These are phyloP conservation scores for Carpinus viminea DNA, from an alignment of 306 rosid genomes.

Conservation along the genomic window DNA sequence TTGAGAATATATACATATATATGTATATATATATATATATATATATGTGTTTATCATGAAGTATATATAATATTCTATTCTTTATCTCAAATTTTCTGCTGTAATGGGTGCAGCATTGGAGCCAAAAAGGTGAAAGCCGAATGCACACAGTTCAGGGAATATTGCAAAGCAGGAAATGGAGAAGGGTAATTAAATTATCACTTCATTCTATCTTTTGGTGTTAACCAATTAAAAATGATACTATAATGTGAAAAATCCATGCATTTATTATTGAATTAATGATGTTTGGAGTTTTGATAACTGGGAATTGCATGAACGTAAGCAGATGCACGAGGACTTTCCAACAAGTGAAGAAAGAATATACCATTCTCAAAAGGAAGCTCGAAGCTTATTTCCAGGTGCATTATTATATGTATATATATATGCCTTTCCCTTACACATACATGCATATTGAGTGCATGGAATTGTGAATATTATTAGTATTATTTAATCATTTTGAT, in stretches of 20 bases:
- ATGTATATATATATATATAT: too few species aligned
- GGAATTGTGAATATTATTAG: background rate
- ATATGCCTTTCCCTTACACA: background rate
- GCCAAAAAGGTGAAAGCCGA: conserved; percentile 94
- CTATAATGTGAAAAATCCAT: background rate
- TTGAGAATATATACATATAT: background rate
- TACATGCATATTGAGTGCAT: background rate
- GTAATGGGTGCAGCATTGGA: conserved; percentile 73
- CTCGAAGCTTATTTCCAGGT: conserved; percentile 97
- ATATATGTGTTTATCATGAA: conserved; percentile 4
- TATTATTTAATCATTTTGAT: background rate
- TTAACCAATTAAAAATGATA: too few species aligned
- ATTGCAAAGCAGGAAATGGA: conserved; percentile 65
- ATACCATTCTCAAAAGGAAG: conserved; percentile 70
- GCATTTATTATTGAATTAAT: background rate
- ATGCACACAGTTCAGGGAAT: conserved; percentile 74
- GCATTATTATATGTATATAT: too few species aligned
- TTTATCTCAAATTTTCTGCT: conserved; percentile 26
- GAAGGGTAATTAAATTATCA: conserved; percentile 64
- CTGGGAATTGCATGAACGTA: conserved; percentile 14
- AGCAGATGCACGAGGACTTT: conserved; percentile 79
- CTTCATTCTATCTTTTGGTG: background rate
- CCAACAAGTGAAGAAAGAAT: conserved; percentile 81
- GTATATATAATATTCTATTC: conserved; percentile 39
- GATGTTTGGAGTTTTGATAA: background rate